Evolutionary conservation across 192 early-diverging fungal genomes (phyloP).

Genomic region (Backusella luteola): DNA sequence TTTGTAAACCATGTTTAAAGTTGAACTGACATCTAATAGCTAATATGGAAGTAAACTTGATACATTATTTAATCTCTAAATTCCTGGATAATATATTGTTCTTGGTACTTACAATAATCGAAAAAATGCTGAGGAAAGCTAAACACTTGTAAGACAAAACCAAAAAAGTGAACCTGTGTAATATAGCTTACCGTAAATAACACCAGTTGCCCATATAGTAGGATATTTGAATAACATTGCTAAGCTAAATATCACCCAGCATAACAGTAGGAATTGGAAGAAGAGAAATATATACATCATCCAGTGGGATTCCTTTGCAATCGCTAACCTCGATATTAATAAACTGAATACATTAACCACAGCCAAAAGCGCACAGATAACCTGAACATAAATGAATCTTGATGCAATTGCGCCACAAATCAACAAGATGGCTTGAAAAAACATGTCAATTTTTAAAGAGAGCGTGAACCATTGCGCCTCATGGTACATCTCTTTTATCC

Average conservation of each 20-base stretch:
- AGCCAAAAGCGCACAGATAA: not conserved
- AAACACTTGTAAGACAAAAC: not conserved
- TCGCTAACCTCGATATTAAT: not conserved
- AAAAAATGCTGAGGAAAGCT: not conserved
- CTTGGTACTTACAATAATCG: slow-evolving; percentile 2
- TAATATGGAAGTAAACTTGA: not conserved
- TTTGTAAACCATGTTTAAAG: not conserved
- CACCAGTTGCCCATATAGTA: not conserved
- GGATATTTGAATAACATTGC: not conserved
- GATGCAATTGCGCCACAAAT: not conserved
- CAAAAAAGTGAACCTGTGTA: not conserved
- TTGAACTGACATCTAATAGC: not conserved
- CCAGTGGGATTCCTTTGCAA: not conserved
- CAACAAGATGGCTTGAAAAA: slow-evolving; percentile 12
- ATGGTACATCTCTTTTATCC: slow-evolving; percentile 10
- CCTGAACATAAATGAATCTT: not conserved
- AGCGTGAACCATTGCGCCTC: slow-evolving; percentile 10
- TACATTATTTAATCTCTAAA: not conserved
- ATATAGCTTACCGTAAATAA: slow-evolving; percentile 5
- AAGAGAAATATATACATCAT: not conserved
- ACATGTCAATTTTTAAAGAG: slow-evolving; percentile 20
- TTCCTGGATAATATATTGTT: not conserved
- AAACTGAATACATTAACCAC: not conserved
- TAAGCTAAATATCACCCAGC: not conserved
- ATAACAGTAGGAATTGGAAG: not conserved